phyloP scores from a whole-genome alignment of 2,329 filamentous ascomycete species.

The Aphanocladium album region DNA sequence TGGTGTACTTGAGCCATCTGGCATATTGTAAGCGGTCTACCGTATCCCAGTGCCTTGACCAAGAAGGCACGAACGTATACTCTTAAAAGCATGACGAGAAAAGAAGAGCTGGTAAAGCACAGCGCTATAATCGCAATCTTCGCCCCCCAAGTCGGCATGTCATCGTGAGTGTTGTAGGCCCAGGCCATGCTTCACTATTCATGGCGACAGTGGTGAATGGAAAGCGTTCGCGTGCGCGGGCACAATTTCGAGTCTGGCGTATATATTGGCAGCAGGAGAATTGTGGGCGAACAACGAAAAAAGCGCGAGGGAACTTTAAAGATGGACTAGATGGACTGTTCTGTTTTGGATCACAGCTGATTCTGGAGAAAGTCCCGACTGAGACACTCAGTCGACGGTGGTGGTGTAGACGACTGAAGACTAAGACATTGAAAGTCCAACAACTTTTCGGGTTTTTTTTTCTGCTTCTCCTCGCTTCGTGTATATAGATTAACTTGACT shows the following conservation, averaged over 20 bases:
- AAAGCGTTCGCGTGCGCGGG: background rate
- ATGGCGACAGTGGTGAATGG: background rate
- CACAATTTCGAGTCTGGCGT: background rate
- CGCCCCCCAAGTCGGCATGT: slow-evolving; percentile 30
- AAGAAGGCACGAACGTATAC: slow-evolving; percentile 29
- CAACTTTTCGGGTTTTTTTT: background rate
- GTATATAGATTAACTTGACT: background rate
- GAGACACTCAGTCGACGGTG: background rate
- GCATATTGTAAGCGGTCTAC: slow-evolving; percentile 11
- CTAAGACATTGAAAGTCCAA: background rate
- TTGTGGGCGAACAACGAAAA: background rate
- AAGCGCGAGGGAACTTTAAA: background rate
- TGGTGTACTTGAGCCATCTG: background rate
- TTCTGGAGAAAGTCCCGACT: background rate
- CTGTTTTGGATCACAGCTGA: background rate
- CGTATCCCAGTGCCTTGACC: slow-evolving; percentile 29
- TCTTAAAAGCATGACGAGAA: slow-evolving; percentile 27
- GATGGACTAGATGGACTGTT: background rate
- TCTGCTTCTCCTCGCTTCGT: background rate
- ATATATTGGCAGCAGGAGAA: background rate
- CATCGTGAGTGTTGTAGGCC: slow-evolving; percentile 30
- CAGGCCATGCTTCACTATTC: slow-evolving; percentile 26
- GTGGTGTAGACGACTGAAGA: background rate
- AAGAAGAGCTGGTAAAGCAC: slow-evolving; percentile 26
- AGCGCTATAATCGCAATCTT: slow-evolving; percentile 26